phyloP scores from a whole-genome alignment of 192 early-diverging fungal genomes.

The Rhizophagus sp. region DNA sequence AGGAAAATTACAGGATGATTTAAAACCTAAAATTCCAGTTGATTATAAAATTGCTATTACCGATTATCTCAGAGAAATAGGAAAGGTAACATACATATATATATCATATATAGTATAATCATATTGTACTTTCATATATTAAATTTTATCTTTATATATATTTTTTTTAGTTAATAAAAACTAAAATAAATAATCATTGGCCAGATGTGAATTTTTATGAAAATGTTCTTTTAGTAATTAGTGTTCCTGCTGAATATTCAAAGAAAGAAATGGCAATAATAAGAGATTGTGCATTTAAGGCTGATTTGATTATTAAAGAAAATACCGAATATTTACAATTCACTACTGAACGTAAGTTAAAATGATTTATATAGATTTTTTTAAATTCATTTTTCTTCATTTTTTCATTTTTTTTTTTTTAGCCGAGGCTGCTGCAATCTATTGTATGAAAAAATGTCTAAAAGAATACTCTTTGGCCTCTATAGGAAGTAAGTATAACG shows the following conservation, averaged over 20 bases:
- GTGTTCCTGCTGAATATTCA: slow-evolving; percentile 1
- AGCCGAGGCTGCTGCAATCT: slow-evolving; percentile 19
- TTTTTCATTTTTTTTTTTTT: neutral
- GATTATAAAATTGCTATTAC: neutral
- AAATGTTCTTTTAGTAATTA: neutral
- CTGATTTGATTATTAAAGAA: neutral
- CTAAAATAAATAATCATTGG: neutral
- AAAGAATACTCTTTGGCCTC: neutral
- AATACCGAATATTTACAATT: slow-evolving; percentile 1
- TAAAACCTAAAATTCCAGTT: slow-evolving; percentile 7
- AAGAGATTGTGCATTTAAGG: slow-evolving; percentile 1
- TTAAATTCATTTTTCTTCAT: neutral
- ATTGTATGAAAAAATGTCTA: neutral
- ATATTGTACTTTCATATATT: neutral
- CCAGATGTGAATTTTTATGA: neutral
- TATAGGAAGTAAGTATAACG: neutral
- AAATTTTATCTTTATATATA: too few species aligned
- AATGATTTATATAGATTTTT: neutral
- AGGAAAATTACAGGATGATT: neutral
- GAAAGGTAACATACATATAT: neutral
- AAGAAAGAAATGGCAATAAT: slow-evolving; percentile 6
- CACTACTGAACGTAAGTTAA: slow-evolving; percentile 22
- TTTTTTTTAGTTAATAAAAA: slow-evolving; percentile 10
- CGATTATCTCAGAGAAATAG: neutral
- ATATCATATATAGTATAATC: neutral